Base-by-base conservation (phyloP, 1,139 yeast genomes). In the Yamadazyma conglobata region DNA sequence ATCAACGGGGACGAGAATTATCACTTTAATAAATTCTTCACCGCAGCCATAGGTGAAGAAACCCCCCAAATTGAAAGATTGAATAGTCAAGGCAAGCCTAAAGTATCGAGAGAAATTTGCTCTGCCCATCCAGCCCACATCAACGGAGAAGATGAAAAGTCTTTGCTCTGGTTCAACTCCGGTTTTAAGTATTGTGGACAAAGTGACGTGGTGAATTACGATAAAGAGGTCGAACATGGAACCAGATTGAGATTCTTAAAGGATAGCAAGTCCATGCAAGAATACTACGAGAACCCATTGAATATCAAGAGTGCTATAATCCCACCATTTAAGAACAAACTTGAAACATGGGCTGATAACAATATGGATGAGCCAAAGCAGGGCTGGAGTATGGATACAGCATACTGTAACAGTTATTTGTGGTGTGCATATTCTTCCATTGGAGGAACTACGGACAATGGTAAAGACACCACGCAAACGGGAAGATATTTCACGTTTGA, bases 71-170 rank as follows among this genome's bases (percentile, higher is more conserved):
- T 27, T 5, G 54, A 56, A 10, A 35, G 58, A 30, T 28, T 46
- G 7, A 47, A 41, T 24, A 22, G 34, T 6, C 46, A 52, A 19
- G 59, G 59, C 2, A 34, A 44, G 8, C 33, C 44, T 2, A 46
- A 43, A 29, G 29, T 38, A 10, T 43, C 60, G 6, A 40, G 34
- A 32, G 75, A 69, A 40, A 24, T 67, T 5, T 67, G 73, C 36
- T 56, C 70, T 4, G 59, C 67, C 10, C 73, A 67, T 41, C 73
- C 75, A 1, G 73, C 67, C 5, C 73, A 68, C 41, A 38, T 57
- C 26, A 48, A 45, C 37, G 59, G 57, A 13, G 58, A 54, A 34
- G 63, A 57, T 37, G 52, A 47, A n/a, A 44, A 48, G 32, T 32
- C 60, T 1, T 37, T 60, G 11, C 42, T 50, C 10, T 60, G 66